phyloP scores from a whole-genome alignment of 441 rosid genomes.

The Jatropha multifida region DNA sequence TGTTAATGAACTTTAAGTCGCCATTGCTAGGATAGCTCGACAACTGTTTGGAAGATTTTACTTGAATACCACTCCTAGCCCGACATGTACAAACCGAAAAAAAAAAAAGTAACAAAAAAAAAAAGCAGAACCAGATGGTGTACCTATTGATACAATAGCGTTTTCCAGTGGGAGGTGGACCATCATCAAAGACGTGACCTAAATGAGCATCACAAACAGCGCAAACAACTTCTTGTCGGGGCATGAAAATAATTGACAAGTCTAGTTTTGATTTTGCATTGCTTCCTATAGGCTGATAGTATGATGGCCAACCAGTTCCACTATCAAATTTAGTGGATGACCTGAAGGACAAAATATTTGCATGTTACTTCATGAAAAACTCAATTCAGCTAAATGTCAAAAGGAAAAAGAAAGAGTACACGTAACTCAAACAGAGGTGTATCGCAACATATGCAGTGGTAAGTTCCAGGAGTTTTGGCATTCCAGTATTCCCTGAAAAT shows the following conservation, averaged over 20 bases:
- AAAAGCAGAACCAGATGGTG: not conserved
- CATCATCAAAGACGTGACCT: conserved; percentile 85
- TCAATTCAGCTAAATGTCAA: not conserved
- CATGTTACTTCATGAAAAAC: conserved; percentile 1
- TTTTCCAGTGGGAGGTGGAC: conserved; percentile 82
- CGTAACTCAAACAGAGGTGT: conserved; percentile 78
- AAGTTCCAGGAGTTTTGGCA: conserved; percentile 71
- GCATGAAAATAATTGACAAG: conserved; percentile 87
- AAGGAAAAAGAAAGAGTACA: not conserved
- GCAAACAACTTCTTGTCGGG: conserved; percentile 77
- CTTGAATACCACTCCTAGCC: no score
- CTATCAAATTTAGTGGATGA: conserved; percentile 88
- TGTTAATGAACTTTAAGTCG: no score
- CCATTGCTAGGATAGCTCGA: no score
- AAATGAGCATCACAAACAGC: conserved; percentile 74
- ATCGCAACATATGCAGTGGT: conserved; percentile 80
- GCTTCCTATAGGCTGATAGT: conserved; percentile 64
- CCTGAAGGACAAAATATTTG: conserved; percentile 34
- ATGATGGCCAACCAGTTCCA: conserved; percentile 98
- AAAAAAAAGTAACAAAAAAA: no score
- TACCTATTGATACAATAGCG: conserved; percentile 87
- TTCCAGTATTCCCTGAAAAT: conserved; percentile 74
- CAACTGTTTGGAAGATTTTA: no score
- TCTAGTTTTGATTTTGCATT: conserved; percentile 75
- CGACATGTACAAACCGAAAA: no score